Evolutionary conservation across 1,139 yeast genomes (phyloP).

Genomic region (Spencermartinsiella ligniputridi): DNA sequence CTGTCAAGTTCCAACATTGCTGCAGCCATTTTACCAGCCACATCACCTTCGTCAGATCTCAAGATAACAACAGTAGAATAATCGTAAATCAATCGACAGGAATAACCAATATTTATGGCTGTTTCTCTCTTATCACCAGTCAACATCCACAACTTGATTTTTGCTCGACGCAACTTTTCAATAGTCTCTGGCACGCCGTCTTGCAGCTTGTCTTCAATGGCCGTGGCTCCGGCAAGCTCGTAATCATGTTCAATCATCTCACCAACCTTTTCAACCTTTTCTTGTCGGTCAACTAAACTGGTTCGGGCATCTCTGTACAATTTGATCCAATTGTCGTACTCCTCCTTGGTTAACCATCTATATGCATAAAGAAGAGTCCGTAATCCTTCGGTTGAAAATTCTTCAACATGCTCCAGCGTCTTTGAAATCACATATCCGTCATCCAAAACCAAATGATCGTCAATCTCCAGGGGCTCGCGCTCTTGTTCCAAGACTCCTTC

Average conservation of each 20-base stretch:
- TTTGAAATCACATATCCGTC: constrained; percentile 77
- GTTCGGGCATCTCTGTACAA: constrained; percentile 74
- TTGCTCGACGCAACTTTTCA: constrained; percentile 87
- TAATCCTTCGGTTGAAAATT: constrained; percentile 90
- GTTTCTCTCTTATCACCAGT: constrained; percentile 98
- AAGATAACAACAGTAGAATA: constrained; percentile 84
- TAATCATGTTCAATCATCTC: constrained; percentile 62
- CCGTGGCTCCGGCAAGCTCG: constrained; percentile 84
- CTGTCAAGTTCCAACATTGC: constrained; percentile 57
- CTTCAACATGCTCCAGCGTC: constrained; percentile 86
- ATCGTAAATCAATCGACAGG: constrained; percentile 89
- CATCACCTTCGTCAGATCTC: constrained; percentile 48
- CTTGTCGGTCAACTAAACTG: constrained; percentile 61
- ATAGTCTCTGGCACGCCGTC: constrained; percentile 94
- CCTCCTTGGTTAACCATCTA: constrained; percentile 59
- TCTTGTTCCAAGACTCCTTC: constrained; percentile 1
- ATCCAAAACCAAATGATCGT: constrained; percentile 60
- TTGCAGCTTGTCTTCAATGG: constrained; percentile 94
- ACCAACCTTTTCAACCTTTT: constrained; percentile 68
- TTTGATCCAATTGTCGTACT: constrained; percentile 61
- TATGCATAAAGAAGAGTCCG: constrained; percentile 83
- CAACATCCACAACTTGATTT: constrained; percentile 94
- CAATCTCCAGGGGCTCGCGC: constrained; percentile 36
- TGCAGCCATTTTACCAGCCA: constrained; percentile 50
- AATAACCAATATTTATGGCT: constrained; percentile 93